Evolutionary conservation across 2,329 filamentous ascomycete species (phyloP).

Genomic region (Talaromyces sp.): DNA sequence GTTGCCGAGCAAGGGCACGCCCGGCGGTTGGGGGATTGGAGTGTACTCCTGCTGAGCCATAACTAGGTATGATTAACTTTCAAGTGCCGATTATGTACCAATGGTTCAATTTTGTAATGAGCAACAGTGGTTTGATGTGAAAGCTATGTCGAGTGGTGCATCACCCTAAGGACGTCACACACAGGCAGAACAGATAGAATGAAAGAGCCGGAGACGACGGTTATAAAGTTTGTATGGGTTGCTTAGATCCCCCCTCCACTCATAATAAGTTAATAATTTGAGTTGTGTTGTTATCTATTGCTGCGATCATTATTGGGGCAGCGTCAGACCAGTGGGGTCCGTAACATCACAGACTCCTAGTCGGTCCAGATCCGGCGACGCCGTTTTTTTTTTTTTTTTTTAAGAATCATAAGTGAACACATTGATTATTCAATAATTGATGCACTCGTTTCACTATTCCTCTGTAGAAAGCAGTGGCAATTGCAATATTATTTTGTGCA

Average conservation of each 20-base stretch:
- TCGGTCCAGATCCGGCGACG: background rate
- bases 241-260: background rate
- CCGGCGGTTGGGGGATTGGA: slow-evolving; percentile 57
- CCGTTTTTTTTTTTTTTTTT: background rate
- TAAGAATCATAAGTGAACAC: background rate
- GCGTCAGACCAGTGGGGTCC: background rate
- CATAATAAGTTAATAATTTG: background rate
- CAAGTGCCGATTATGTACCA: background rate
- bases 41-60: slow-evolving; percentile 2
- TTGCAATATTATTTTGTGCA: background rate
- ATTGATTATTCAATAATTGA: too few species aligned
- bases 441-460: background rate
- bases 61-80: background rate
- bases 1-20: slow-evolving; percentile 62
- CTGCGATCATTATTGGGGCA: background rate
- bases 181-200: background rate
- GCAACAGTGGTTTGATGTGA: background rate
- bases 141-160: background rate
- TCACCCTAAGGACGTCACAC: background rate
- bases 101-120: background rate
- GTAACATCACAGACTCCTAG: background rate
- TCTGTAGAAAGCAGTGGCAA: background rate
- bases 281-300: background rate
- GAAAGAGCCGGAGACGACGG: background rate
- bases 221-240: background rate